phyloP scores from a whole-genome alignment of 495 filamentous ascomycete genomes.

The Ascodesmis nigricans region DNA sequence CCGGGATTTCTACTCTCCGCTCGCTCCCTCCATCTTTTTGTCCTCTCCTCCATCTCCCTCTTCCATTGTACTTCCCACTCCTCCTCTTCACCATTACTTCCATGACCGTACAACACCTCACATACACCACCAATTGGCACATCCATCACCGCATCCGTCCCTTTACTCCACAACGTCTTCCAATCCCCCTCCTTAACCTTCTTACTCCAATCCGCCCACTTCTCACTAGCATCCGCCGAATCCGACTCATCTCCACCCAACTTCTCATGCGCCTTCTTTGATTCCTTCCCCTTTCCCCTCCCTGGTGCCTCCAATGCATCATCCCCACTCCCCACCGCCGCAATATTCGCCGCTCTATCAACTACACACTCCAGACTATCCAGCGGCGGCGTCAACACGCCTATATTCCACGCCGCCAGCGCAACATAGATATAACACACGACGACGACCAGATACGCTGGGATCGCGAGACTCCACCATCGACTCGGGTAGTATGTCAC shows the following conservation, averaged over 20 bases:
- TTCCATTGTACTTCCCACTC: slow-evolving; percentile 11
- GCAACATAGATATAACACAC: slow-evolving; percentile 88
- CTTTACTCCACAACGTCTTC: slow-evolving; percentile 64
- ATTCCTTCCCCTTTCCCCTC: slow-evolving; percentile 24
- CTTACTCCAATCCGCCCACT: slow-evolving; percentile 14
- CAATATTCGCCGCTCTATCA: slow-evolving; percentile 70
- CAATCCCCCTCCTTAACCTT: slow-evolving; percentile 35
- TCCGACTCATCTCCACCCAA: slow-evolving; percentile 7
- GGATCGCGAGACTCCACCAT: slow-evolving; percentile 90
- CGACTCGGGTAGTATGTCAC: slow-evolving; percentile 93
- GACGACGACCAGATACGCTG: slow-evolving; percentile 68
- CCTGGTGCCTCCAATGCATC: slow-evolving; percentile 29
- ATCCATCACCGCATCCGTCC: slow-evolving; percentile 96
- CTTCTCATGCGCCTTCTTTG: slow-evolving; percentile 29
- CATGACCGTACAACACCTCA: slow-evolving; percentile 57
- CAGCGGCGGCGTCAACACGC: slow-evolving; percentile 64
- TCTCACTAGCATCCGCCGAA: slow-evolving; percentile 17
- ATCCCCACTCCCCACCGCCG: slow-evolving; percentile 53
- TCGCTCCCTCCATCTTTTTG: too few species aligned
- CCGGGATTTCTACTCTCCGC: too few species aligned
- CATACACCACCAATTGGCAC: slow-evolving; percentile 92
- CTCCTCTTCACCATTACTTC: slow-evolving; percentile 24
- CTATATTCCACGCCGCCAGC: slow-evolving; percentile 74
- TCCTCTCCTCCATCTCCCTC: too few species aligned
- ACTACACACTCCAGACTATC: slow-evolving; percentile 71